Percentiles rank a stretch among this genome's conserved stretches.
phyloP scores from a whole-genome alignment of 179 eudicot genomes.

The Spinacia oleracea region DNA sequence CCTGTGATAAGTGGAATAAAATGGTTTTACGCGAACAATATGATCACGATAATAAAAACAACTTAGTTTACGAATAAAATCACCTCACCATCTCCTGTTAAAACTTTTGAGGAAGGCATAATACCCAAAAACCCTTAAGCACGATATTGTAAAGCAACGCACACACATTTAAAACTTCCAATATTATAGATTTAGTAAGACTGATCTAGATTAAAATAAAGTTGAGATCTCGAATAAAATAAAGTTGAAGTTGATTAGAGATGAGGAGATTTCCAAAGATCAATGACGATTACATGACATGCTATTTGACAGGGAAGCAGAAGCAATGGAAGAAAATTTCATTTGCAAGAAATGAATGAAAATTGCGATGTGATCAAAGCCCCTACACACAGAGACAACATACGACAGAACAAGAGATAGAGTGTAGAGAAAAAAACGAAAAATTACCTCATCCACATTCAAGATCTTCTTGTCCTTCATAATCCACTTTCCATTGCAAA shows the following conservation, averaged over 20 bases:
- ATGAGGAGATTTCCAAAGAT: neutral
- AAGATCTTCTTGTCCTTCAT: constrained; percentile 79
- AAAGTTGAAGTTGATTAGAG: neutral
- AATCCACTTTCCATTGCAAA: constrained; percentile 92
- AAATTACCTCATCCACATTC: constrained; percentile 70
- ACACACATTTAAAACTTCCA: neutral
- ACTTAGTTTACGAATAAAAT: neutral
- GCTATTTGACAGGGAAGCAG: neutral
- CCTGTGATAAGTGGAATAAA: constrained; percentile 39
- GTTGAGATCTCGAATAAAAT: neutral
- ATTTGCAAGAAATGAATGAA: neutral
- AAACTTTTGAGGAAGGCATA: neutral
- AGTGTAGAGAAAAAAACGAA: no score
- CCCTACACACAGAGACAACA: neutral
- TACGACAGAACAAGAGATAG: neutral
- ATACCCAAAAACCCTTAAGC: neutral
- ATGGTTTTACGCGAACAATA: neutral
- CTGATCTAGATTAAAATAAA: no score
- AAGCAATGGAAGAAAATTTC: neutral
- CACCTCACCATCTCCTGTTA: neutral
- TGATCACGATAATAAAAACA: neutral
- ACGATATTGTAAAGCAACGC: neutral
- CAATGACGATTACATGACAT: neutral
- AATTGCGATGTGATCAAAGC: neutral
- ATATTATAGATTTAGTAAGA: no score